Evolutionary conservation across 441 rosid species (phyloP).

Genomic region (Euphorbia celastroides): DNA sequence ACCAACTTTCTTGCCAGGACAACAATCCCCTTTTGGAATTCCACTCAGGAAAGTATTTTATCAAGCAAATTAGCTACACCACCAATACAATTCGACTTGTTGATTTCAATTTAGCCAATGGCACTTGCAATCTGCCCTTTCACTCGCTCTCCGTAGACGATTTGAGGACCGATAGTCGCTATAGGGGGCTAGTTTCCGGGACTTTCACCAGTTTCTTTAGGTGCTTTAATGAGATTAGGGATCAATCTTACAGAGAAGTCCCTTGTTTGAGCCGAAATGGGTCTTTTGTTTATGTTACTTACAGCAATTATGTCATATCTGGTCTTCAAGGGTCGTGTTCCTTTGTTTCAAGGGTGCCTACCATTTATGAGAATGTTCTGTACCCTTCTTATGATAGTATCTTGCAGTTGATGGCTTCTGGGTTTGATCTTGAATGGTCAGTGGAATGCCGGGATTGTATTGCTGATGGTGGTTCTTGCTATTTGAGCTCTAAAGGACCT

Average conservation of each 20-base stretch:
- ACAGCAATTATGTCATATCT: conserved; percentile 15
- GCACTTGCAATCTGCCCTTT: conserved; percentile 25
- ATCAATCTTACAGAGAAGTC: conserved; percentile 19
- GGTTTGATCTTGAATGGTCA: conserved; percentile 36
- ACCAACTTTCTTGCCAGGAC: conserved; percentile 26
- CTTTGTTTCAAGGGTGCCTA: conserved; percentile 26
- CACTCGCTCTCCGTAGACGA: conserved; percentile 17
- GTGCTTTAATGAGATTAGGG: conserved; percentile 21
- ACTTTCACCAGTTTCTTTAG: conserved; percentile 23
- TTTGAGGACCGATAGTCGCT: conserved; percentile 8
- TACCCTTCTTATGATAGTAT: conserved; percentile 29
- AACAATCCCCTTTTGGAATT: conserved; percentile 26
- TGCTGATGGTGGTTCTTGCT: conserved; percentile 18
- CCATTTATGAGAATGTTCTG: conserved; percentile 14
- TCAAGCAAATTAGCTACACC: conserved; percentile 21
- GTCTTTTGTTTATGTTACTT: conserved; percentile 25
- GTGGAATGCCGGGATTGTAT: conserved; percentile 29
- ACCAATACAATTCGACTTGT: conserved; percentile 20
- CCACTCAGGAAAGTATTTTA: conserved; percentile 25
- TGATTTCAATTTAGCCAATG: conserved; percentile 29
- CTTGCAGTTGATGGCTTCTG: conserved; percentile 22
- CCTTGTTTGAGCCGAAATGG: conserved; percentile 28
- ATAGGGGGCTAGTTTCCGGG: conserved; percentile 8
- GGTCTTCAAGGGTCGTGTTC: conserved; percentile 25
- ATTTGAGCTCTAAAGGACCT: conserved; percentile 8